Conservation (phyloP, 2,329 filamentous ascomycete species). For the Zymoseptoria passerinii region DNA sequence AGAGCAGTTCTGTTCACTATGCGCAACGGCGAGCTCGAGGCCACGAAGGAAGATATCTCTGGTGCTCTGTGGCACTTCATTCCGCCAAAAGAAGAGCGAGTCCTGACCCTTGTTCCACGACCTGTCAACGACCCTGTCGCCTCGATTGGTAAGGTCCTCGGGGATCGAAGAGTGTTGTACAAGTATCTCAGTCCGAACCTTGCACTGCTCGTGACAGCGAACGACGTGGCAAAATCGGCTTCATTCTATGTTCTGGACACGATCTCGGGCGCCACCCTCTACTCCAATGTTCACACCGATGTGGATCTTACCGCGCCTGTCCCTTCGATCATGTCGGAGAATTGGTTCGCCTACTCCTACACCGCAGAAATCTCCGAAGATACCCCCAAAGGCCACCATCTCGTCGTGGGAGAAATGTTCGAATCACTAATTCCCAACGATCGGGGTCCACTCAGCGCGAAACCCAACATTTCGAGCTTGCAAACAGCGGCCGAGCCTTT, state of each 20-base stretch:
- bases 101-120: constrained; percentile 59
- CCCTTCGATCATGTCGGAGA: constrained; percentile 75
- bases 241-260: constrained; percentile 77
- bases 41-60: constrained; percentile 12
- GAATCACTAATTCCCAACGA: constrained; percentile 79
- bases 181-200: constrained; percentile 92
- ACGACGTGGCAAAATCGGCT: constrained; percentile 51
- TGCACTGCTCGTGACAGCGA: constrained; percentile 62
- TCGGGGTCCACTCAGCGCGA: constrained; percentile 65
- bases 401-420: constrained; percentile 81
- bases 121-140: constrained; percentile 78
- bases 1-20: constrained; percentile 21
- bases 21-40: constrained; percentile 21
- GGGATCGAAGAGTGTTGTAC: constrained; percentile 87
- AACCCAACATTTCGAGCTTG: constrained; percentile 69
- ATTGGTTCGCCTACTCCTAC: constrained; percentile 89
- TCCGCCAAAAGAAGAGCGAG: constrained; percentile 56
- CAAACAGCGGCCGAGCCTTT: constrained; percentile 60
- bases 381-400: constrained; percentile 69
- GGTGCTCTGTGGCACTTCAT: constrained; percentile 60
- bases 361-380: constrained; percentile 45
- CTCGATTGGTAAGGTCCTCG: constrained; percentile 88
- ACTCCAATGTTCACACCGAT: constrained; percentile 60
- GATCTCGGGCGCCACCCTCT: constrained; percentile 71
- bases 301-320: constrained; percentile 69